Conservation (phyloP, 495 filamentous ascomycete genomes). For the Penicillium herquei region DNA sequence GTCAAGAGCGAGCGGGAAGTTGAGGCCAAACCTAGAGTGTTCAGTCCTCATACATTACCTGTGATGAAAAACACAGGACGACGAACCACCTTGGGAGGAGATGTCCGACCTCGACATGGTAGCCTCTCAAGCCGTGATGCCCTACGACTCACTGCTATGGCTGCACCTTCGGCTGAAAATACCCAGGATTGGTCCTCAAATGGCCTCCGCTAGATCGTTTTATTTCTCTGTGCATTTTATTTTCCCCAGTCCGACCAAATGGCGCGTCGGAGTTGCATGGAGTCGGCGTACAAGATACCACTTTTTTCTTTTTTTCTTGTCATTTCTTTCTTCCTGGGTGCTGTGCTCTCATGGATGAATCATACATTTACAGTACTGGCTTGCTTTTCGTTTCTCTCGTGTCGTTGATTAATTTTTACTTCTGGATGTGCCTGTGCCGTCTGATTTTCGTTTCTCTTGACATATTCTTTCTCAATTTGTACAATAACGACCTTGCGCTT, state of each 20-base stretch:
- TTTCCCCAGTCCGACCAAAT: not conserved
- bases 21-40: slow-evolving; percentile 54
- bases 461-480: slow-evolving; percentile 28
- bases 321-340: slow-evolving; percentile 6
- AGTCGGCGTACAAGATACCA: slow-evolving; percentile 39
- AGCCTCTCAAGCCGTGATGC: slow-evolving; percentile 45
- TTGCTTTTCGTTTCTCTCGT: slow-evolving; percentile 14
- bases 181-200: slow-evolving; percentile 12
- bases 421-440: slow-evolving; percentile 3
- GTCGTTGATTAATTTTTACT: slow-evolving; percentile 13
- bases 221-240: slow-evolving; percentile 13
- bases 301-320: slow-evolving; percentile 10
- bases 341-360: not conserved
- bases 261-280: slow-evolving; percentile 16
- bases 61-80: slow-evolving; percentile 59
- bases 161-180: slow-evolving; percentile 23
- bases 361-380: not conserved
- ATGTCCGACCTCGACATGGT: slow-evolving; percentile 44
- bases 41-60: slow-evolving; percentile 64
- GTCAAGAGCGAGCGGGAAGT: slow-evolving; percentile 62
- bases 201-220: slow-evolving; percentile 17
- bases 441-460: slow-evolving; percentile 16
- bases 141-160: slow-evolving; percentile 43
- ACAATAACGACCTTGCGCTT: slow-evolving; percentile 27
- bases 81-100: slow-evolving; percentile 52